Percentiles rank a stretch among this genome's conserved stretches.
phyloP scores from a whole-genome alignment of 768 basidiomycete species.

The Termitomyces sp. region DNA sequence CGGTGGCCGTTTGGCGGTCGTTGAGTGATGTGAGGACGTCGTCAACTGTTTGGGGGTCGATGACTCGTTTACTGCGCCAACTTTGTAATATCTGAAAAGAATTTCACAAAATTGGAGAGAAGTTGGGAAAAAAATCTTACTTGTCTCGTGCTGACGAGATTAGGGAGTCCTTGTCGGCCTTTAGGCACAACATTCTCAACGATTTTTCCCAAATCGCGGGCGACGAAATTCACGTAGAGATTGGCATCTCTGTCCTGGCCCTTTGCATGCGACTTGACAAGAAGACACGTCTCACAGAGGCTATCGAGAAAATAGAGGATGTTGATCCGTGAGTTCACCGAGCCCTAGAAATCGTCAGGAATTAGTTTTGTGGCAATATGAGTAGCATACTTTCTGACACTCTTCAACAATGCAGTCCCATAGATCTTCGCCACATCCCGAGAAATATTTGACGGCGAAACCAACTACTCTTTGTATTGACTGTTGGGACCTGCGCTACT shows the following conservation, averaged over 20 bases:
- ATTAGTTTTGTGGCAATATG: not conserved
- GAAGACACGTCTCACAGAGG: slow-evolving; percentile 72
- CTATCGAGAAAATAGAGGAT: slow-evolving; percentile 89
- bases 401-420: slow-evolving; percentile 94
- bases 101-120: not conserved
- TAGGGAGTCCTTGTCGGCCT: slow-evolving; percentile 82
- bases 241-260: slow-evolving; percentile 36
- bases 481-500: slow-evolving; percentile 61
- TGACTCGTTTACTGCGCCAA: slow-evolving; percentile 80
- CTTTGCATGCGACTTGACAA: slow-evolving; percentile 55
- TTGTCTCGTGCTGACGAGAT: slow-evolving; percentile 84
- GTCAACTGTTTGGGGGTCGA: slow-evolving; percentile 76
- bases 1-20: slow-evolving; percentile 27
- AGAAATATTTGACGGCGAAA: slow-evolving; percentile 81
- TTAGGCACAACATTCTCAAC: slow-evolving; percentile 85
- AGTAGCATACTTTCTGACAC: slow-evolving; percentile 66
- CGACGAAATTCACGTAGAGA: slow-evolving; percentile 73
- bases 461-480: slow-evolving; percentile 86
- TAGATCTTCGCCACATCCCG: slow-evolving; percentile 82
- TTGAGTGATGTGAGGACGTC: slow-evolving; percentile 56
- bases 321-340: slow-evolving; percentile 90
- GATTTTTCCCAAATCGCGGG: slow-evolving; percentile 73
- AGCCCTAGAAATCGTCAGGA: slow-evolving; percentile 49
- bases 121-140: slow-evolving; percentile 30
- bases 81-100: slow-evolving; percentile 75